Evolutionary conservation across 2,329 filamentous ascomycete genomes (phyloP), one percentile per base, ranked within the genome.

Genomic region (Scopulariopsis brevicaulis): DNA sequence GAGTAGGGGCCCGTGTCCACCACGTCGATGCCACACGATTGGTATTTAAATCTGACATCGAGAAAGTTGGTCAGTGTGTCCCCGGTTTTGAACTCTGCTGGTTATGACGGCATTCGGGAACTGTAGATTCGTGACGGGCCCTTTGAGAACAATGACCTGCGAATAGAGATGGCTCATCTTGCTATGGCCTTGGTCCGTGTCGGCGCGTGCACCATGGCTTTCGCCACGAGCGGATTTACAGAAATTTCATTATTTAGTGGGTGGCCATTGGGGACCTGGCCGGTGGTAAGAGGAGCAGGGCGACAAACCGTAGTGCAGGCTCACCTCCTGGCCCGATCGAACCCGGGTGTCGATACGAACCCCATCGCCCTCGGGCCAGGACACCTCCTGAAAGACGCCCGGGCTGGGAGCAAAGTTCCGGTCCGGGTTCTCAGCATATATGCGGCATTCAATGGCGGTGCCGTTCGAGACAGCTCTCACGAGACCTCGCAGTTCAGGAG

Each of bases 331-430:
- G 7, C 83, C 83, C 1, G 77, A 77, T 57, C 77, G 74, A 1
- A 86, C 74, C 83, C 83, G 87, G 0, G 82, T 86, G 62, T 87
- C 84, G 28, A 87, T 75, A 5, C 84, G 74, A 28, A 77, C 71
- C 3, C 73, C 73, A 0, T 73, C 62, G 0, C 74, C 65, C 14
- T 74, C 64, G n/a, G 78, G 74, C 75, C 81, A 86, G 18, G 74
- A 63, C 0, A 87, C 78, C 24, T 77, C 70, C 51, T 84, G 82
- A 1, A 87, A 67, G 1, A 77, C 68, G 1, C 84, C 85, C 0
- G 84, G 77, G 10, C 77, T 80, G 1, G 84, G 84, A 0, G 77
- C 74, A 62, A 80, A 87, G 56, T 80, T 74, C 58, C 77, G 76
- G 1, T 78, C 71, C 1, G 84, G 84, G 48, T 82, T 84, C 59